Base-by-base conservation (phyloP, 2,329 filamentous ascomycete species). In the Mariannaea elegans region DNA sequence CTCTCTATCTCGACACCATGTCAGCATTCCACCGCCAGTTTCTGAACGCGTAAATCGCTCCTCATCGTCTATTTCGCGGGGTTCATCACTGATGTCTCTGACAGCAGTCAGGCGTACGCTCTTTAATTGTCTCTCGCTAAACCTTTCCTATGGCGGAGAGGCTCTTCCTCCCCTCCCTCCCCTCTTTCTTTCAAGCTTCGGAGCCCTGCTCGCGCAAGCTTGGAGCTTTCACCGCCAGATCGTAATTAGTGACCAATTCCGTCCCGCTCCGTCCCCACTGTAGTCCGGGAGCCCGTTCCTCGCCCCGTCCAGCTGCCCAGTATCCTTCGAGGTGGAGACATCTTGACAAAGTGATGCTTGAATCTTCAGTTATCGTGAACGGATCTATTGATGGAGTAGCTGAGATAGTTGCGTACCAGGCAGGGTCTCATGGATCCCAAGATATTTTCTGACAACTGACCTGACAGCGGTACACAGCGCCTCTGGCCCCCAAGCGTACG, bases 191-290 rank as follows among this genome's bases (percentile, higher is more conserved):
- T 34, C 38, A 7, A 34, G 27, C n/a, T 32, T 36, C 14, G 29
- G 23, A 36, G 14, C 10, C 8, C 24, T 27, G 6, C 24, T 9
- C 24, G 9, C 18, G 29, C 18, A 41, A 42, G 29, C 39, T 34
- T 23, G 29, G n/a, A 14, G 38, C 36, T 41, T 52, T 58, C 55
- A 58, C 55, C 55, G 55, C 55, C 55, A 58, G 55, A 58, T 58
- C 23, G 41, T 41, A 52, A 23, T 16, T 31, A 31, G 21, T 24
- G 47, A 46, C 24, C 31, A 41, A 47, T 47, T 41, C 44, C 47
- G 55, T 58, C 55, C 55, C 55, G 47, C 55, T 45, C 55, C 41
- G 47, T 55, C 38, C 38, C 55, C 55, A 47, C 12, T 4, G 12
- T 51, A 46, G 55, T 16, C 10, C 47, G 44, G 23, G n/a, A 32